These are phyloP conservation scores for Ustilago shanxiensis DNA, from an alignment of 1,284 basidiomycete genomes.

Conservation along the genomic window DNA sequence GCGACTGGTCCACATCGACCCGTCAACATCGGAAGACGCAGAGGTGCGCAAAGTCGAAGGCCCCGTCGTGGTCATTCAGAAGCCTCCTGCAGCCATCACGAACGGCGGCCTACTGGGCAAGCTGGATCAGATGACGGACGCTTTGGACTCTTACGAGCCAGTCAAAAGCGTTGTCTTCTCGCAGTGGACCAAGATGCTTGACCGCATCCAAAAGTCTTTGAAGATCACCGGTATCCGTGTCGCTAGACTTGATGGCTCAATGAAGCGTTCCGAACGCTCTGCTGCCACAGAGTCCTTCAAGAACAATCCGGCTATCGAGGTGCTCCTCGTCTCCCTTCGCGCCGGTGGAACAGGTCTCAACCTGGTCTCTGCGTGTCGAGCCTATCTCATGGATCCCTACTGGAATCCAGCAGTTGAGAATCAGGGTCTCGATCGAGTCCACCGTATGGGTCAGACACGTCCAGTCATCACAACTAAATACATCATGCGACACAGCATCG, in stretches of 20 bases:
- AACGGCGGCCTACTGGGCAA: constrained; percentile 27
- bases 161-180: constrained; percentile 73
- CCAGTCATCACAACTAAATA: constrained; percentile 68
- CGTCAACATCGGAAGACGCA: constrained; percentile 30
- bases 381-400: constrained; percentile 94
- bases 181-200: constrained; percentile 70
- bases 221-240: constrained; percentile 58
- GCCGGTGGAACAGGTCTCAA: constrained; percentile 77
- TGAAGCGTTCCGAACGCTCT: constrained; percentile 60
- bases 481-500: constrained; percentile 66
- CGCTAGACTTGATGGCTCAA: constrained; percentile 62
- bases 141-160: constrained; percentile 45
- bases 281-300: constrained; percentile 60
- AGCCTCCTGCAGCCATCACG: constrained; percentile 30
- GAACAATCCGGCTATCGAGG: constrained; percentile 58
- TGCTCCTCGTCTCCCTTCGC: constrained; percentile 64
- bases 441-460: constrained; percentile 64
- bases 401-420: constrained; percentile 95
- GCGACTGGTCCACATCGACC: constrained; percentile 58
- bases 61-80: constrained; percentile 50
- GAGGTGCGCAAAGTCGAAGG: constrained; percentile 38
- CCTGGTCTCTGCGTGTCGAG: constrained; percentile 75
- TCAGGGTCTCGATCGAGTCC: constrained; percentile 66
- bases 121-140: constrained; percentile 32
- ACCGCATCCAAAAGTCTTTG: constrained; percentile 62